Base-by-base conservation (phyloP, 1,139 yeast species). In the Blastobotrys raffinosifermentans region DNA sequence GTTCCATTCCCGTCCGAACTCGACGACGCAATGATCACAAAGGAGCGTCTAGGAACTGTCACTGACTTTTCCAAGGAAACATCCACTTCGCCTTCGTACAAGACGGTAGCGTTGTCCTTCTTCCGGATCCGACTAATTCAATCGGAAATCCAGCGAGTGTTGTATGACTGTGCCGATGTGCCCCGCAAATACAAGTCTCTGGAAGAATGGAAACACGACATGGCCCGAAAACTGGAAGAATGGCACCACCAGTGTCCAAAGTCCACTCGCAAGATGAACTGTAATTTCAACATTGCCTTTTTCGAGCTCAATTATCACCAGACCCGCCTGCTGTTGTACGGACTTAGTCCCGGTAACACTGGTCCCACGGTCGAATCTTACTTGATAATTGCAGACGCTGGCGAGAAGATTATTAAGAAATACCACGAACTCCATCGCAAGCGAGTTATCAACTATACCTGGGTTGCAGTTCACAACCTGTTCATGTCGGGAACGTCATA, bases 401-500 rank as follows among this genome's bases (percentile, higher is more conserved):
- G 93, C 1, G 73, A 72, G 47, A 79, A 78, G 31, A 72, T 85
- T 29, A 79, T 86, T 38, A 65, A 69, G 31, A 72, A 77, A 30
- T 87, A 84, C 56, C 64, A 72, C 32, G 73, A 71, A 35, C 63
- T 86, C 30, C 73, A 73, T 47, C 60, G 64, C 15, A 69, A 69
- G 22, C 75, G 74, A 48, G 68, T 75, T 32, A 71, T 86, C 44
- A 86, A 86, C 57, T 87, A 83, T 60, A 85, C 96, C 0, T 87
- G 96, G 96, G 91, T 89, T 1, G 94, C 94, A 0, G 91, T 86
- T 2, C 94, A 86, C 57, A 86, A 85, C 57, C 64, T 85, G 39
- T 85, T 85, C 55, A 80, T 83, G 81, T 91, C 95, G 0, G 94
- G 94, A 1, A 81, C 91, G 15, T 81, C 94, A 2, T 85, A 78